These are phyloP conservation scores for Leccinum cinnamomeum DNA, from an alignment of 1,284 basidiomycete species.

Conservation along the genomic window DNA sequence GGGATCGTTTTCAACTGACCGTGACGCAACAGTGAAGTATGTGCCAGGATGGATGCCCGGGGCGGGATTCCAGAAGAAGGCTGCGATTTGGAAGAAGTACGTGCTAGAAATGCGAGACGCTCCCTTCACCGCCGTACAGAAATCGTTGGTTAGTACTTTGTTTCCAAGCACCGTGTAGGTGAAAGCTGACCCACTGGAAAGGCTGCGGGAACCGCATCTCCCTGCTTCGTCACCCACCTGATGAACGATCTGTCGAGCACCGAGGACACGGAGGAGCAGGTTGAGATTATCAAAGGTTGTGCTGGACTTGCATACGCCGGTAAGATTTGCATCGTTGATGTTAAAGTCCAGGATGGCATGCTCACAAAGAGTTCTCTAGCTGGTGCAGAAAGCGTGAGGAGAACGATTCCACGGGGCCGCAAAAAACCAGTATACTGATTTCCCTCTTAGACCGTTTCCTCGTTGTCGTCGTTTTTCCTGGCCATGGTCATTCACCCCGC, in stretches of 20 bases:
- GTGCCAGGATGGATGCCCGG: slow-evolving; percentile 35
- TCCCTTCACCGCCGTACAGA: slow-evolving; percentile 30
- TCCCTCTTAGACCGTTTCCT: slow-evolving; percentile 41
- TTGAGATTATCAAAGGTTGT: slow-evolving; percentile 32
- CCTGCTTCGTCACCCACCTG: slow-evolving; percentile 34
- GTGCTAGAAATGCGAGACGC: slow-evolving; percentile 34
- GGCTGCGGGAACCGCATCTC: slow-evolving; percentile 30
- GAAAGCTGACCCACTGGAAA: slow-evolving; percentile 17
- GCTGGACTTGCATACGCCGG: slow-evolving; percentile 36
- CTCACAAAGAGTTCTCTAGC: slow-evolving; percentile 22
- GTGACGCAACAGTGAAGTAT: slow-evolving; percentile 28
- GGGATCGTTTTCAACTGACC: too few relatives aligned
- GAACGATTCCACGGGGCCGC: too few relatives aligned
- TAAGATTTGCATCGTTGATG: slow-evolving; percentile 12
- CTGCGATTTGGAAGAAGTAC: slow-evolving; percentile 30
- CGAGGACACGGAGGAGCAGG: slow-evolving; percentile 19
- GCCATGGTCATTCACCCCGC: slow-evolving; percentile 49
- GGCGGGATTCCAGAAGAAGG: slow-evolving; percentile 35
- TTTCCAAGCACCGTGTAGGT: neutral
- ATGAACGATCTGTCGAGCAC: slow-evolving; percentile 20
- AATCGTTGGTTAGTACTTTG: slow-evolving; percentile 24
- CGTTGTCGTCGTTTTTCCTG: slow-evolving; percentile 48
- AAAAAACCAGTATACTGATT: slow-evolving; percentile 12
- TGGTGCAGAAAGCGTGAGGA: slow-evolving; percentile 28
- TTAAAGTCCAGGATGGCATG: neutral